Base-by-base conservation (phyloP, 2,329 filamentous ascomycete species). In the Fusarium setosum region DNA sequence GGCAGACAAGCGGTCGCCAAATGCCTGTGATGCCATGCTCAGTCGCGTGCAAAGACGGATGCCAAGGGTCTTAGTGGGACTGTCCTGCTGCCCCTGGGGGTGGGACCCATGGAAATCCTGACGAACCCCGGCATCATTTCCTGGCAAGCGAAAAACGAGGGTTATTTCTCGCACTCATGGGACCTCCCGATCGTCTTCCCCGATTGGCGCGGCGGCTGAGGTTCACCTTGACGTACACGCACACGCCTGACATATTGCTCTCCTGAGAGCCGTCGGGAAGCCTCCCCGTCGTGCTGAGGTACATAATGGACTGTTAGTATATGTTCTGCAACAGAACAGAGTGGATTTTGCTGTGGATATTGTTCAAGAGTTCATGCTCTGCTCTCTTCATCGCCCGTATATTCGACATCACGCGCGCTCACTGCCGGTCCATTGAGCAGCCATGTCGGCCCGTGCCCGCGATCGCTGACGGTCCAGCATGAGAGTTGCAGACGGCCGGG, bases 181-280 rank as follows among this genome's bases (percentile, higher is more conserved):
- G 48, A 45, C 32, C 15, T 26, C n/a, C 24, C 21, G 23, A 45
- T 35, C 20, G n/a, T 26, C 47, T 26, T 45, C 44, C 29, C 61
- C 31, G 52, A 48, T 37, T 67, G 56, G 12, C 32, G 37, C 53
- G 42, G 44, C 48, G 48, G 56, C 59, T 65, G 58, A 57, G 51
- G 31, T 23, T 58, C 49, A 18, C 31, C 37, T 15, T 32, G 29
- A 21, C 11, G 48, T 34, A 49, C 44, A 40, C 32, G 40, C 44
- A 40, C 32, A 40, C 37, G 23, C 23, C 37, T 49, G 23, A 18
- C 52, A 49, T 38, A 38, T 48, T 13, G 35, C 40, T 34, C 38
- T 45, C 29, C 31, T 17, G 50, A 45, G n/a, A 20, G 31, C 21
- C 18, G 40, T 54, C 40, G 40, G 40, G n/a, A n/a, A 24, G 18